Evolutionary conservation across 495 filamentous ascomycete species (phyloP).

Genomic region (Hypoxylon trugodes): DNA sequence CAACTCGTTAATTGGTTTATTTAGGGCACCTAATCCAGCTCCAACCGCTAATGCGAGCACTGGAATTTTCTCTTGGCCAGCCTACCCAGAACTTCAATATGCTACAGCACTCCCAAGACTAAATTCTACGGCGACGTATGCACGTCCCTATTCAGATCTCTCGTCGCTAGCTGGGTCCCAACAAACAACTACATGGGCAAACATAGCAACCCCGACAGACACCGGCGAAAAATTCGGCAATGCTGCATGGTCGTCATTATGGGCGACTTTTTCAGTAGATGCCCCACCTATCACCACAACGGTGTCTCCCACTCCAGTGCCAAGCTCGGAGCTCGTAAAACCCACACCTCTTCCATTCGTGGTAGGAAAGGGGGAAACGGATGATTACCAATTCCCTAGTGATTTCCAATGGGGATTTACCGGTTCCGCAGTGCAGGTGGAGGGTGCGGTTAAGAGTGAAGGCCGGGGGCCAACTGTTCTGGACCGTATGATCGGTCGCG

Average conservation of each 20-base stretch:
- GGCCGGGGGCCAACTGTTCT: not conserved
- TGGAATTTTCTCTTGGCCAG: not conserved
- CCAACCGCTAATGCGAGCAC: no score
- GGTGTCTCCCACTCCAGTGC: not conserved
- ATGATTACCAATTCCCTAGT: not conserved
- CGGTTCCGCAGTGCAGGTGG: not conserved
- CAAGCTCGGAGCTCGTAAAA: not conserved
- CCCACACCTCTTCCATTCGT: not conserved
- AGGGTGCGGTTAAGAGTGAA: not conserved
- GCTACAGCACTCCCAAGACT: not conserved
- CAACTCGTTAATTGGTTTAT: no score
- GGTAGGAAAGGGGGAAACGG: not conserved
- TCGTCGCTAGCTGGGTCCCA: conserved; percentile 2
- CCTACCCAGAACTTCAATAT: not conserved
- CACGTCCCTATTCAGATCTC: not conserved
- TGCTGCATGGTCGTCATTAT: not conserved
- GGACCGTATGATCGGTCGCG: not conserved
- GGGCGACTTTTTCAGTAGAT: not conserved
- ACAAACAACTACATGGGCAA: not conserved
- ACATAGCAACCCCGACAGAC: not conserved
- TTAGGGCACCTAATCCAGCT: no score
- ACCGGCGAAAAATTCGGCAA: not conserved
- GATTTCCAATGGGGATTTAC: not conserved
- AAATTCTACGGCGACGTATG: not conserved
- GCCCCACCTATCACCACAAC: not conserved